Evolutionary conservation across 139 green algal genomes (phyloP).

Genomic region (Microglena sp.): DNA sequence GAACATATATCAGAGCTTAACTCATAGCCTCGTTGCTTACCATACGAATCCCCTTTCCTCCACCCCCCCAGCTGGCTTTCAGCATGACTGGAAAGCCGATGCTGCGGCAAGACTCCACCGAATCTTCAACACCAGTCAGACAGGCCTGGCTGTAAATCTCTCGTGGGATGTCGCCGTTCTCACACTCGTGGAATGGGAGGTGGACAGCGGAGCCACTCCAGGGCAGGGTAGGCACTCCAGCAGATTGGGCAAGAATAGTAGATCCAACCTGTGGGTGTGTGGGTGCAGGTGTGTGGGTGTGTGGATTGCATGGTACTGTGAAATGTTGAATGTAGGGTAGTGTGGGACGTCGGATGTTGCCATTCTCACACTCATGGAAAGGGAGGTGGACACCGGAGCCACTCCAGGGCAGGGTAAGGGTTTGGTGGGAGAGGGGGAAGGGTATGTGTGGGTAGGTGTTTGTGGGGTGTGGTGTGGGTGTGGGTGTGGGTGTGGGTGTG

Average conservation of each 20-base stretch:
- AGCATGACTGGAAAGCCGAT: slow-evolving; percentile 97
- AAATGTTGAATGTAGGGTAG: too few relatives aligned
- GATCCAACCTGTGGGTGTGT: slow-evolving; percentile 58
- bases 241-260: slow-evolving; percentile 90
- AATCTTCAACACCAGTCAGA: slow-evolving; percentile 58
- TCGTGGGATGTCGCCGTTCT: slow-evolving; percentile 52
- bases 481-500: too few relatives aligned
- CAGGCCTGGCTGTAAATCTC: slow-evolving; percentile 43
- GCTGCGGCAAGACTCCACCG: slow-evolving; percentile 48
- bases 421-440: too few relatives aligned
- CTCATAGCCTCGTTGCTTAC: too few relatives aligned
- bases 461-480: too few relatives aligned
- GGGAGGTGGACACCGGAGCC: slow-evolving; percentile 63
- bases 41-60: slow-evolving; percentile 91
- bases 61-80: slow-evolving; percentile 92
- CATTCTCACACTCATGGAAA: slow-evolving; percentile 51
- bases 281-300: not conserved
- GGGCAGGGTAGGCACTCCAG: slow-evolving; percentile 79
- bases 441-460: too few relatives aligned
- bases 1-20: too few relatives aligned
- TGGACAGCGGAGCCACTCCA: slow-evolving; percentile 79
- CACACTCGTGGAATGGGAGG: slow-evolving; percentile 55
- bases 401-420: slow-evolving; percentile 90
- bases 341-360: slow-evolving; percentile 64
- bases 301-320: not conserved